Percentiles rank a stretch among this genome's conserved stretches.
phyloP scores from a whole-genome alignment of 2,329 filamentous ascomycete genomes.

The Spiromastix sp. region DNA sequence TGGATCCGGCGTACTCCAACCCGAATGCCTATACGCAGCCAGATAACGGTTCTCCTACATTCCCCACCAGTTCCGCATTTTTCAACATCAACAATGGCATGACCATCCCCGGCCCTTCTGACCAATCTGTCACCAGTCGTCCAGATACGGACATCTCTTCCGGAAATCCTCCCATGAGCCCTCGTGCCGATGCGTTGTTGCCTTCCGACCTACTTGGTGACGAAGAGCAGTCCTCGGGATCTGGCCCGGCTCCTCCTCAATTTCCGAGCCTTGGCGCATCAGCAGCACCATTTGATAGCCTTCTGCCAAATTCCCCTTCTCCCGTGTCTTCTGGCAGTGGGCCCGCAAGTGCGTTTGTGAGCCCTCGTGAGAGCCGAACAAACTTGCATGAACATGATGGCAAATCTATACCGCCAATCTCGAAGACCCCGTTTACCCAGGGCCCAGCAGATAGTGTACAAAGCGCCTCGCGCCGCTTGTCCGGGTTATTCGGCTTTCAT shows the following conservation, averaged over 20 bases:
- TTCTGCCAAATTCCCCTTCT: conserved; percentile 31
- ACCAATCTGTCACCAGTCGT: conserved; percentile 30
- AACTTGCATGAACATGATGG: conserved; percentile 25
- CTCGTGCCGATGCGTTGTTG: conserved; percentile 49
- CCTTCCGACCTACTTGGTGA: conserved; percentile 52
- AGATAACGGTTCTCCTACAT: conserved; percentile 42
- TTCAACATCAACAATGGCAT: conserved; percentile 56
- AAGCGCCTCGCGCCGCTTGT: conserved; percentile 43
- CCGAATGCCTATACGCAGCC: conserved; percentile 39
- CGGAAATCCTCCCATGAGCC: conserved; percentile 53
- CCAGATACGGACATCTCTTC: conserved; percentile 46
- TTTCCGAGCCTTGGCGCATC: conserved; percentile 12
- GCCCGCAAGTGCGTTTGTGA: conserved; percentile 36
- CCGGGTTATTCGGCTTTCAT: conserved; percentile 47
- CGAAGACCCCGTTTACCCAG: conserved; percentile 5
- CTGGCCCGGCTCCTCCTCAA: conserved; percentile 6
- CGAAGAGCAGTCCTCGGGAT: conserved; percentile 29
- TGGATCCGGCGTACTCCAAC: conserved; percentile 30
- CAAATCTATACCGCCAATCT: conserved; percentile 15
- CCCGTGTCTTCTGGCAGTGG: conserved; percentile 35
- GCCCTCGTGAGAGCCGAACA: conserved; percentile 33
- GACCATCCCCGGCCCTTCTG: conserved; percentile 38
- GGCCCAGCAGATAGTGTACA: conserved; percentile 28
- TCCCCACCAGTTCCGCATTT: conserved; percentile 41
- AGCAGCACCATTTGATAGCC: conserved; percentile 21